A percentile compares a stretch with the other conserved stretches of the same genome.
Conservation (phyloP, 805 yeast species). For the Saccharomycopsis olivae region DNA sequence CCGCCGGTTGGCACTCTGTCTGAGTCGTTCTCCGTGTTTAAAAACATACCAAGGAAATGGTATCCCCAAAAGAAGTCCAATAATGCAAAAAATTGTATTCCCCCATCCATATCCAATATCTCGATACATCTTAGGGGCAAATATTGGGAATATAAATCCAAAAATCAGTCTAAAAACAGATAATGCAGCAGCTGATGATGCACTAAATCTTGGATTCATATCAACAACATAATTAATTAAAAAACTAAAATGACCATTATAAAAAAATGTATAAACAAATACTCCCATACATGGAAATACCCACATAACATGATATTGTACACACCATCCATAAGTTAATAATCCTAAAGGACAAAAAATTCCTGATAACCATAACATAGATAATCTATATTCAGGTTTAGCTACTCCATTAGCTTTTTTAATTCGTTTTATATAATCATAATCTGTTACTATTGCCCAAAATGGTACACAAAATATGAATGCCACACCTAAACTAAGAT, state of each 20-base stretch:
- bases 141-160: constrained; percentile 62
- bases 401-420: constrained; percentile 35
- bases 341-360: constrained; percentile 41
- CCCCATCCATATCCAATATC: constrained; percentile 49
- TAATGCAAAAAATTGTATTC: constrained; percentile 48
- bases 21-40: constrained; percentile 30
- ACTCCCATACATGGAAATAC: constrained; percentile 34
- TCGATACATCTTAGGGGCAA: constrained; percentile 40
- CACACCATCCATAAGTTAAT: constrained; percentile 44
- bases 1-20: constrained; percentile 29
- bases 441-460: constrained; percentile 27
- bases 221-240: constrained; percentile 50
- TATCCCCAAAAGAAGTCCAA: constrained; percentile 37
- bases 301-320: constrained; percentile 29
- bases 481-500: constrained; percentile 47
- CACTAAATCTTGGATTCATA: constrained; percentile 42
- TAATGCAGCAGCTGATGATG: constrained; percentile 39
- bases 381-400: constrained; percentile 55
- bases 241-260: constrained; percentile 40
- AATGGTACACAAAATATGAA: constrained; percentile 37
- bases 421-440: constrained; percentile 1
- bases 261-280: constrained; percentile 39
- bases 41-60: constrained; percentile 26
- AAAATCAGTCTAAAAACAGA: constrained; percentile 34
- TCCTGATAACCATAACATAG: constrained; percentile 39